Evolutionary conservation across 2,329 filamentous ascomycete genomes (phyloP).

Genomic region (Colletotrichum graminicola): DNA sequence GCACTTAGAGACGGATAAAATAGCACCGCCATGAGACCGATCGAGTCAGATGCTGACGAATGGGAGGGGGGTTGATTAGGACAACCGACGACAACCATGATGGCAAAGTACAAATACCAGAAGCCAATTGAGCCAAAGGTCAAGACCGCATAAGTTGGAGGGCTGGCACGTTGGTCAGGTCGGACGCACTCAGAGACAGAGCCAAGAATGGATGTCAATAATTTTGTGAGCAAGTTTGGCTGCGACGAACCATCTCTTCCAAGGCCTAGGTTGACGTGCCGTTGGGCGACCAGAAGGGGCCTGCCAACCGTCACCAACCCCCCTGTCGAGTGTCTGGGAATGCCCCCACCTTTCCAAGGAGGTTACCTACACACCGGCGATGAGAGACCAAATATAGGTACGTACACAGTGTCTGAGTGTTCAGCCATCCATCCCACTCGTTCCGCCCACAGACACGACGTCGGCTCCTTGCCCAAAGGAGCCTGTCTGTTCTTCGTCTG

Average conservation of each 20-base stretch:
- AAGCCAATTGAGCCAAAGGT: not conserved
- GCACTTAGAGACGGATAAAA: not conserved
- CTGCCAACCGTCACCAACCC: not conserved
- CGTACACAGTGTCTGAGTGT: not conserved
- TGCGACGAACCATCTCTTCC: not conserved
- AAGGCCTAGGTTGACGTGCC: not conserved
- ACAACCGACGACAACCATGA: slow-evolving; percentile 2
- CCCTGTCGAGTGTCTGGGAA: slow-evolving; percentile 8
- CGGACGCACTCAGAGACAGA: not conserved
- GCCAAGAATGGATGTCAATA: not conserved
- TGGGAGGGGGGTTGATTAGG: not conserved
- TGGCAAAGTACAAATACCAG: slow-evolving; percentile 3
- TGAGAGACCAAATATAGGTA: not conserved
- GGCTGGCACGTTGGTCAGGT: not conserved
- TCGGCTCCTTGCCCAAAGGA: slow-evolving; percentile 17
- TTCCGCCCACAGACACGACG: slow-evolving; percentile 14
- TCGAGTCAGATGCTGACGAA: slow-evolving; percentile 4
- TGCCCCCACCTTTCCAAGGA: slow-evolving; percentile 2
- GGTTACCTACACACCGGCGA: not conserved
- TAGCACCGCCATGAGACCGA: not conserved
- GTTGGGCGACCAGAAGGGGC: not conserved
- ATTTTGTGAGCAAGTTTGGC: not conserved
- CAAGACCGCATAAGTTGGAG: too few species aligned
- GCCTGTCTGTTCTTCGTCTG: slow-evolving; percentile 13
- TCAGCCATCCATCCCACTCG: slow-evolving; percentile 14